Conservation (phyloP, 2,329 filamentous ascomycete genomes). For the Aspergillaceae sp. region DNA sequence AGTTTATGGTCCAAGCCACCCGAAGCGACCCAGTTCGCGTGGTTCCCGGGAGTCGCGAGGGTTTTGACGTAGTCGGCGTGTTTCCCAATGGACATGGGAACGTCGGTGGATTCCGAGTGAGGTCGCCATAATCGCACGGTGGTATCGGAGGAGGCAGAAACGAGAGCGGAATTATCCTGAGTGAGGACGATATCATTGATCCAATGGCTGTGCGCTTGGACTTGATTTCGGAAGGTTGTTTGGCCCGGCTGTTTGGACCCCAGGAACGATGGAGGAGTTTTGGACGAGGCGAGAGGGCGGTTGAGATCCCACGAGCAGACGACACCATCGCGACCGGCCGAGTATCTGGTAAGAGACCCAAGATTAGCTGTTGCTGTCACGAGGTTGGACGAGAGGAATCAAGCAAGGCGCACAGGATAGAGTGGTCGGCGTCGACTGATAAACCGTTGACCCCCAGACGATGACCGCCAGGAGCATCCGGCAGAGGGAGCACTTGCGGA, state of each 20-base stretch:
- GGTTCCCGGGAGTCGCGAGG: conserved; percentile 64
- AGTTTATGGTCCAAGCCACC: conserved; percentile 90
- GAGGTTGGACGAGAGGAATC: background rate
- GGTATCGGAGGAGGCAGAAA: conserved; percentile 88
- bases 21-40: conserved; percentile 80
- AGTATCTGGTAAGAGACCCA: conserved; percentile 56
- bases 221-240: conserved; percentile 52
- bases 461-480: conserved; percentile 72
- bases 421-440: conserved; percentile 71
- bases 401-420: conserved; percentile 62
- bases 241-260: conserved; percentile 25
- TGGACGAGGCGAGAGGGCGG: conserved; percentile 25
- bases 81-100: conserved; percentile 74
- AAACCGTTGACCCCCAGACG: conserved; percentile 91
- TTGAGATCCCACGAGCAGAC: conserved; percentile 88
- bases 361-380: too few species aligned
- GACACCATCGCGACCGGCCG: conserved; percentile 86
- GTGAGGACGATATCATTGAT: conserved; percentile 85
- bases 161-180: conserved; percentile 66
- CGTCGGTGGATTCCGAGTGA: conserved; percentile 51
- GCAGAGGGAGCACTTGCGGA: conserved; percentile 57
- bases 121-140: conserved; percentile 91
- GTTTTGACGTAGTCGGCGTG: conserved; percentile 97
- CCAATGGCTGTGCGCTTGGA: conserved; percentile 87
- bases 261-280: conserved; percentile 10